phyloP scores from a whole-genome alignment of 73 alveolate genomes.

The Paramecium sexaurelia region DNA sequence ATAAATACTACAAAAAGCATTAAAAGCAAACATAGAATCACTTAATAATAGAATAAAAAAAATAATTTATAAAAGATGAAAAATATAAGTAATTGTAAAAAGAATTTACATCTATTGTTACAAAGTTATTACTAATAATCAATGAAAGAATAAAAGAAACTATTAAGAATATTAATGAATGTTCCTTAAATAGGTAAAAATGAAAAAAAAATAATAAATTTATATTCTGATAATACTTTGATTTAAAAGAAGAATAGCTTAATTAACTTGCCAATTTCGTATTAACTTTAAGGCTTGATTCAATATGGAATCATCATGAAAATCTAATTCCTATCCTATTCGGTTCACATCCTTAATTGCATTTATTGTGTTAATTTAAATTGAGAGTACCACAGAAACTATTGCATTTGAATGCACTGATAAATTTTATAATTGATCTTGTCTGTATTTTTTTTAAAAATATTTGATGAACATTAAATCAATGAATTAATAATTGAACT shows the following conservation, averaged over 20 bases:
- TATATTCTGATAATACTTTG: neutral
- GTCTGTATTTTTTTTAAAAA: neutral
- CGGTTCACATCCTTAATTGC: constrained; percentile 22
- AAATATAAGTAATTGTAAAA: no score
- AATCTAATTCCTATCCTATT: constrained; percentile 17
- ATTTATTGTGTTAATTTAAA: neutral
- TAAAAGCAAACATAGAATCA: no score
- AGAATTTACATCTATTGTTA: no score
- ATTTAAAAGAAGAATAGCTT: neutral
- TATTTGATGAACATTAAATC: neutral
- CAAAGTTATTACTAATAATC: no score
- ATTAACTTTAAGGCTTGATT: neutral
- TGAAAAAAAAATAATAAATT: neutral
- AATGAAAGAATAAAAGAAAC: no score
- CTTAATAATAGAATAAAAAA: no score
- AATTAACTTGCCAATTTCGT: neutral
- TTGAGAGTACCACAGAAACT: neutral
- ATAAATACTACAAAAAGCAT: no score
- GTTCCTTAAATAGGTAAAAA: no score
- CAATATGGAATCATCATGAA: constrained; percentile 26
- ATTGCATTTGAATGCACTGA: neutral
- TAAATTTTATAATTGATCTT: neutral
- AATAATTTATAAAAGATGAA: no score
- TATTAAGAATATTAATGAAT: no score
- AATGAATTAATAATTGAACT: neutral